Conservation (phyloP, 2,329 filamentous ascomycete genomes). For the Apiospora saccharicola region DNA sequence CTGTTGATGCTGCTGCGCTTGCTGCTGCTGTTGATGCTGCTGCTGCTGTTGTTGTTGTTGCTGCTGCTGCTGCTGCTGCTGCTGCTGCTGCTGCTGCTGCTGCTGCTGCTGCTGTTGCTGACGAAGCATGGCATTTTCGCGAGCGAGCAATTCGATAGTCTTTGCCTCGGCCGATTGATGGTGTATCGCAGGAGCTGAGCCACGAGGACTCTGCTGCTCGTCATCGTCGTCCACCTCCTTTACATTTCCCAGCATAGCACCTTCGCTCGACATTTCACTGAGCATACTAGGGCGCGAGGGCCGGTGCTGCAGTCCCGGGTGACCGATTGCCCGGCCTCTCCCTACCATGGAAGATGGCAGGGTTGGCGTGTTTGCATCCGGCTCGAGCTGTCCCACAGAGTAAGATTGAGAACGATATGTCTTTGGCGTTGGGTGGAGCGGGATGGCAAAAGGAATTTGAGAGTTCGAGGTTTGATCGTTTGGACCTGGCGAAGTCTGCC, state of each 20-base stretch:
- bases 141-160: slow-evolving; percentile 67
- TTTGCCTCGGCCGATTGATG: slow-evolving; percentile 66
- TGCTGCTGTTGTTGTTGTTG: slow-evolving; percentile 19
- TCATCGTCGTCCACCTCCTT: slow-evolving; percentile 75
- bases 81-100: slow-evolving; percentile 36
- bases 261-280: slow-evolving; percentile 73
- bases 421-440: slow-evolving; percentile 88
- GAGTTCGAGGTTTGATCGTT: slow-evolving; percentile 62
- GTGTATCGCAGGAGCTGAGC: slow-evolving; percentile 62
- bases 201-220: slow-evolving; percentile 58
- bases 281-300: slow-evolving; percentile 81
- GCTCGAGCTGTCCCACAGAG: slow-evolving; percentile 88
- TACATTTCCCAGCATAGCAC: slow-evolving; percentile 69
- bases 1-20: neutral
- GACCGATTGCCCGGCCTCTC: slow-evolving; percentile 61
- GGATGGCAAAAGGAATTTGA: slow-evolving; percentile 86
- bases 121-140: slow-evolving; percentile 69
- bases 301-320: slow-evolving; percentile 78
- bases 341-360: slow-evolving; percentile 58
- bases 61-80: slow-evolving; percentile 38
- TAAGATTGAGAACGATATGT: slow-evolving; percentile 96
- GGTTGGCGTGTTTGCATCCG: slow-evolving; percentile 60
- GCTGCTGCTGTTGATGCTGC: too few relatives aligned
- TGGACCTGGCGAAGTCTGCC: slow-evolving; percentile 59
- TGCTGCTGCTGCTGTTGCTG: slow-evolving; percentile 58